Evolutionary conservation across 768 basidiomycete species (phyloP), one percentile per base, ranked within the genome.

Genomic region (Phanerodontia chrysosporium): DNA sequence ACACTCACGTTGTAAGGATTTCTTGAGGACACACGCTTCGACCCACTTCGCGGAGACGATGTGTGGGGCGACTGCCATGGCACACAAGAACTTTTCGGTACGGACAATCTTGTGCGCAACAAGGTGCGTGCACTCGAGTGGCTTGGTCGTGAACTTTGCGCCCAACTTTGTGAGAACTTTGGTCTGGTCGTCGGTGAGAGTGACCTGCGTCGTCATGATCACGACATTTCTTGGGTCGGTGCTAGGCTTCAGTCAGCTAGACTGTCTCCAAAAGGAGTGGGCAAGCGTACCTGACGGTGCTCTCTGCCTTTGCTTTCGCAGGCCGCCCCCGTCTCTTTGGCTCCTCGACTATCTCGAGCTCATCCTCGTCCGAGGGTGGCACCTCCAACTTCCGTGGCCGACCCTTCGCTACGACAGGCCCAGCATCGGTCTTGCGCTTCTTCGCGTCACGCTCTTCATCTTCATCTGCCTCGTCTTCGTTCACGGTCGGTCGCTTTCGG

Each of bases 21-120:
- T 82, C 7, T 78, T 77, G 29, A 76, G 76, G 3, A 82, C 79
- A 12, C 83, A 89, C 0, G 80, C 80, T 5, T 70, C 75, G 4
- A 89, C 80, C 95, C 94, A 97, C 32, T 81, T 74, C 54, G 79
- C 78, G 2, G 78, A 81, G 22, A 97, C 72, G 49, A 95, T 76
- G 60, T 76, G 78, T 0, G 89, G 86, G 0, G 80, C 83, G 0
- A 71, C 72, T 0, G 89, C 78, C 64, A 96, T 74, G 0, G 90
- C 91, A 64, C 85, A 85, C 0, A 97, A 76, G 68, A 96, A 89
- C 70, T 96, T 97, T 67, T 94, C 90, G 1, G 95, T 96, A 4
- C 94, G 82, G 5, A 87, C 83, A 25, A 95, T 76, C 27, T 77
- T 76, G 32, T 80, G 81, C 10, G 84, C 82, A 49, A 96, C 71